Evolutionary conservation across 176 grass and related monocot genomes (phyloP).

Genomic region (Bonia amplexicaulis): DNA sequence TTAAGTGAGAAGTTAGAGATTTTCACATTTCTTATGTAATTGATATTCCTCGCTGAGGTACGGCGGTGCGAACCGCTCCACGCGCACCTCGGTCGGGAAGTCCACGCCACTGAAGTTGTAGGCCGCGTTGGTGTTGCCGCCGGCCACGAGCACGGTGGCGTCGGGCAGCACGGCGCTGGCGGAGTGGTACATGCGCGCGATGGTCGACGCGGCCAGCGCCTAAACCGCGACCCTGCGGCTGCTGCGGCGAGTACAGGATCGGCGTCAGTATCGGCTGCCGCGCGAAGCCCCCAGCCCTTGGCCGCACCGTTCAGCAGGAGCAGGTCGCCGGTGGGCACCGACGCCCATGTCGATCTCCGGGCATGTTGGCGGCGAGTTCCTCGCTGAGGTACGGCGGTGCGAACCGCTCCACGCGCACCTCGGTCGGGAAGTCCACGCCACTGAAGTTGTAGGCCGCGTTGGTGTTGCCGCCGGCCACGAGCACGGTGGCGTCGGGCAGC

Average conservation of each 20-base stretch:
- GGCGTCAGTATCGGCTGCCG: conserved; percentile 44
- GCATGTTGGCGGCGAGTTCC: background rate
- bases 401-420: conserved; percentile 78
- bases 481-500: conserved; percentile 78
- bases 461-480: conserved; percentile 81
- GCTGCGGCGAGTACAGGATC: conserved; percentile 51
- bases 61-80: conserved; percentile 69
- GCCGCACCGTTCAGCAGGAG: conserved; percentile 66
- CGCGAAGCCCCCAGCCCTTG: conserved; percentile 74
- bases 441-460: conserved; percentile 72
- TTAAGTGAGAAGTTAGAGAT: no score
- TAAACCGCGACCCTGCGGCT: conserved; percentile 37
- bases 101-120: conserved; percentile 69
- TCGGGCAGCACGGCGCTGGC: conserved; percentile 81
- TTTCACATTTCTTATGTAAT: no score
- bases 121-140: conserved; percentile 71
- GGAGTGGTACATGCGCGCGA: conserved; percentile 86
- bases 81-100: conserved; percentile 76
- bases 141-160: conserved; percentile 68
- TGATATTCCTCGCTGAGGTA: conserved; percentile 48
- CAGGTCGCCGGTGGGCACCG: conserved; percentile 53
- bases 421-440: conserved; percentile 62
- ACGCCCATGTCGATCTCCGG: conserved; percentile 34
- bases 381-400: conserved; percentile 61
- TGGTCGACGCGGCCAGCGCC: conserved; percentile 33